Evolutionary conservation across 768 basidiomycete genomes (phyloP), one percentile per base, ranked within the genome.

Genomic region (Crassisporium funariophilum): DNA sequence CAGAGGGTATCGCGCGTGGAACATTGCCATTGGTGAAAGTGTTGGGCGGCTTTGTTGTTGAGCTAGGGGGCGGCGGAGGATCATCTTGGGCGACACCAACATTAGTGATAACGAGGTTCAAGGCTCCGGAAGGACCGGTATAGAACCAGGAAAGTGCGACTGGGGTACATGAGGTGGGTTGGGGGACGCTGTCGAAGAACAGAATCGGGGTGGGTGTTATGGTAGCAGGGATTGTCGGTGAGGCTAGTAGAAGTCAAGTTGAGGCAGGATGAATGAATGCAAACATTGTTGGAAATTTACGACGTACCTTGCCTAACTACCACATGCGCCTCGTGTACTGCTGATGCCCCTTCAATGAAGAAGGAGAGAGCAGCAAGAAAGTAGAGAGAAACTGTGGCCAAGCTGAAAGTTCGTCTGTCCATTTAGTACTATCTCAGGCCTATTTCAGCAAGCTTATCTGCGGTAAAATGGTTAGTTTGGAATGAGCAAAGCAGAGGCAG

Each of bases 81-180:
- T 47, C 9, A 33, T 53, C 49, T 41, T 71, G 68, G 2, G 49
- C 1, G 3, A 74, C 69, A 15, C 59, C 63, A 37, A 56, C n/a
- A 46, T 78, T 75, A 38, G 70, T 69, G 27, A 78, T 62, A 45
- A 63, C 63, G n/a, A 80, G 42, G 5, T 55, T 46, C 19, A 78
- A 36, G 1, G 60, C 19, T 6, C 33, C 50, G 13, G 57, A 25
- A 4, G 67, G 53, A 13, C 73, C 76, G 19, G 4, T 37, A 49
- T 76, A 79, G 12, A 42, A 35, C 78, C 79, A 80, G 17, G 54
- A 51, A 27, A 74, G 49, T 10, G 50, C 35, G 2, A 59, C 46
- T 5, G 65, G 37, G 22, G 49, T 12, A 53, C 72, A 74, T 23
- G 69, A 59, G 0, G 54, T 52, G 38, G 63, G 50, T 31, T 61